phyloP scores from a whole-genome alignment of 139 green algal genomes.

The Penium margaritaceum region DNA sequence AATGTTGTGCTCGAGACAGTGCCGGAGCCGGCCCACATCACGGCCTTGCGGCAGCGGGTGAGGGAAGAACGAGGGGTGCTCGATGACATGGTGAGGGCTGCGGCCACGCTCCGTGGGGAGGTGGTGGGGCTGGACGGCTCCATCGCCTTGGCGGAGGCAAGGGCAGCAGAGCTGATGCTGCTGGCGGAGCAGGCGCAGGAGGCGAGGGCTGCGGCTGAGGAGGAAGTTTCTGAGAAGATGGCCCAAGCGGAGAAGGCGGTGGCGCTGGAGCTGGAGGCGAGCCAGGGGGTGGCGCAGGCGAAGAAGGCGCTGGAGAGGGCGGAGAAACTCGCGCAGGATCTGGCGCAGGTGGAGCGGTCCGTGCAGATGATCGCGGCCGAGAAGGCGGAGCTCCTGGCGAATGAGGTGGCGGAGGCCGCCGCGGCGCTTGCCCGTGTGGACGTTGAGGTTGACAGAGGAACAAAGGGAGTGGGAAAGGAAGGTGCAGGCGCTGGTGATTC shows the following conservation, averaged over 20 bases:
- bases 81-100: background rate
- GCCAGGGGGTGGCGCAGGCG: constrained; percentile 16
- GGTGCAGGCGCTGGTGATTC: background rate
- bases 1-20: background rate
- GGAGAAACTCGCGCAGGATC: constrained; percentile 8
- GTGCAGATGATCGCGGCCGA: background rate
- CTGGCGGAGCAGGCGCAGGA: constrained; percentile 9
- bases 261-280: constrained; percentile 30
- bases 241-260: constrained; percentile 28
- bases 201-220: constrained; percentile 19
- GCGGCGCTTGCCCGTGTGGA: constrained; percentile 3
- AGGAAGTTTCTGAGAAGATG: constrained; percentile 20
- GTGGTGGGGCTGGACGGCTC: too few species aligned
- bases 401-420: background rate
- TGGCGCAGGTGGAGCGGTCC: background rate
- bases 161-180: too few species aligned
- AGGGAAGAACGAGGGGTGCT: background rate
- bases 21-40: constrained; percentile 5
- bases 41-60: background rate
- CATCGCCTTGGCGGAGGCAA: too few species aligned
- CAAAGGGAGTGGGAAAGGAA: constrained; percentile 1
- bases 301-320: constrained; percentile 25
- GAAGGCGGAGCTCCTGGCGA: constrained; percentile 1
- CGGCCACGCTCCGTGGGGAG: too few species aligned
- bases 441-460: too few species aligned